phyloP scores from a whole-genome alignment of 1,139 yeast genomes.

The Pneumocystis sp. region DNA sequence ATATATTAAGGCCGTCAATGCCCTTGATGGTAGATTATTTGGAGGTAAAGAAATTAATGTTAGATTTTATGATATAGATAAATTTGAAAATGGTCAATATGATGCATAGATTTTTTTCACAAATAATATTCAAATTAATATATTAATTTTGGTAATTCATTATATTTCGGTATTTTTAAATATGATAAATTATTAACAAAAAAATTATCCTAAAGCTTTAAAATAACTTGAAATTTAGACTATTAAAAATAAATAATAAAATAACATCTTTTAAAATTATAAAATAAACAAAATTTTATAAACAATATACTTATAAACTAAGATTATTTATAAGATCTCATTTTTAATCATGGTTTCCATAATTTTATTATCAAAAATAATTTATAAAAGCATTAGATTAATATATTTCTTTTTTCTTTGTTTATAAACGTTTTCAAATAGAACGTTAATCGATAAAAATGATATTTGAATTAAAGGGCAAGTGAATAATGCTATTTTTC shows the following conservation, averaged over 20 bases:
- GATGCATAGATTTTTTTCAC: not conserved
- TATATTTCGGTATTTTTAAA: not conserved
- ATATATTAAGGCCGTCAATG: conserved; percentile 13
- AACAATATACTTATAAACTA: too few relatives aligned
- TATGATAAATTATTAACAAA: not conserved
- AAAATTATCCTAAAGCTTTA: not conserved
- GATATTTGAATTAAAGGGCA: too few relatives aligned
- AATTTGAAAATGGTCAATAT: not conserved
- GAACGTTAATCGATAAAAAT: not conserved
- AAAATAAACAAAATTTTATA: too few relatives aligned
- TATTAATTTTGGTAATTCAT: not conserved
- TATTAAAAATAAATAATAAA: too few relatives aligned
- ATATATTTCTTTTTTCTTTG: too few relatives aligned
- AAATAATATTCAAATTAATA: not conserved
- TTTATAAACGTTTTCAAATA: too few relatives aligned
- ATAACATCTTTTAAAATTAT: too few relatives aligned
- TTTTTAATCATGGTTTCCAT: too few relatives aligned
- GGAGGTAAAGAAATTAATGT: conserved; percentile 8
- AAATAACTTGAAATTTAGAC: too few relatives aligned
- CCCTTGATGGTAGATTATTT: conserved; percentile 12
- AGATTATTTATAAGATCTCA: too few relatives aligned
- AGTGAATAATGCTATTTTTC: not conserved
- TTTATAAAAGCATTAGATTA: too few relatives aligned
- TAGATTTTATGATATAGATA: conserved; percentile 3
- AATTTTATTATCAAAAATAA: too few relatives aligned